phyloP scores from a whole-genome alignment of 1,284 basidiomycete genomes.

The Inonotus obliquus region DNA sequence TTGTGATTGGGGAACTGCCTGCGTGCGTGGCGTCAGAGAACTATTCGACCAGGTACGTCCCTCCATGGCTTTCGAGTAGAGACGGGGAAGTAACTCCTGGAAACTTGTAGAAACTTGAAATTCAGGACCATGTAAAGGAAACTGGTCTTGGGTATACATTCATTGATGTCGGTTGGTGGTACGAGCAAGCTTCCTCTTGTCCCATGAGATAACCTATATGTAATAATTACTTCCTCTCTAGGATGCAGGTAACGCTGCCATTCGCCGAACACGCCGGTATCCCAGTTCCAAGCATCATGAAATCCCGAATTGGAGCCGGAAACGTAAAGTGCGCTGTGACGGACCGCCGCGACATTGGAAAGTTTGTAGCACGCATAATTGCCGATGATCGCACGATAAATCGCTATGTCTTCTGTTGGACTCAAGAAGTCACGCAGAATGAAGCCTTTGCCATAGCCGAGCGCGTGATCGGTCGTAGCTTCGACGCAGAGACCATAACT shows the following conservation, averaged over 20 bases:
- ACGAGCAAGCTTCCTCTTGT: background rate
- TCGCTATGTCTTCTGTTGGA: slow-evolving; percentile 26
- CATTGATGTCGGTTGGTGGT: slow-evolving; percentile 21
- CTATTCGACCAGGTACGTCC: slow-evolving; percentile 3
- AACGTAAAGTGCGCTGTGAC: slow-evolving; percentile 19
- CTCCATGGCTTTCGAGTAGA: background rate
- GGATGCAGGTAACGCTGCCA: background rate
- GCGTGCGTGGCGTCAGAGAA: slow-evolving; percentile 4
- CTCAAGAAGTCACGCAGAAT: slow-evolving; percentile 24
- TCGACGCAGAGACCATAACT: background rate
- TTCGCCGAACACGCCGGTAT: background rate
- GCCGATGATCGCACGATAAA: slow-evolving; percentile 26
- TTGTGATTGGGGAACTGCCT: slow-evolving; percentile 15
- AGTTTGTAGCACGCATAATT: slow-evolving; percentile 20
- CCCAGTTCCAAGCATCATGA: background rate
- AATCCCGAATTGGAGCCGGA: slow-evolving; percentile 1
- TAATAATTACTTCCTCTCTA: slow-evolving; percentile 1
- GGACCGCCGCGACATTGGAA: slow-evolving; percentile 13
- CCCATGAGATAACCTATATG: background rate
- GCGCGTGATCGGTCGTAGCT: background rate
- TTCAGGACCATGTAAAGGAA: slow-evolving; percentile 11
- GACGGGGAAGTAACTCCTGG: background rate
- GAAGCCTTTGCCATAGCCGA: slow-evolving; percentile 6
- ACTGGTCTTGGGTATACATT: slow-evolving; percentile 17
- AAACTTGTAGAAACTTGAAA: slow-evolving; percentile 11